Evolutionary conservation across 805 yeast genomes (phyloP).

Genomic region (Grigorovia transvaalensis): DNA sequence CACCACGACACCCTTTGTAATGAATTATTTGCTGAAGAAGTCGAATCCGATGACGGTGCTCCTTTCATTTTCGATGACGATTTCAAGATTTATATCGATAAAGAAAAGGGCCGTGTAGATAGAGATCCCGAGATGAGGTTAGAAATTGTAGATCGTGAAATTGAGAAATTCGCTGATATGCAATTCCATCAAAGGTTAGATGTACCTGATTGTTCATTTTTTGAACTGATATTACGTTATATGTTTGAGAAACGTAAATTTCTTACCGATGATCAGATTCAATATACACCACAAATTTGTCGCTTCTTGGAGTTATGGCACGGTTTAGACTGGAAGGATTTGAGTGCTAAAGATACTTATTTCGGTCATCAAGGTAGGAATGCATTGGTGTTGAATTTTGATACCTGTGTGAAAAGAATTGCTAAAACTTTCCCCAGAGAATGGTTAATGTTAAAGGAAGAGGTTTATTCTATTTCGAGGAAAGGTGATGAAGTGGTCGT

Average conservation of each 20-base stretch:
- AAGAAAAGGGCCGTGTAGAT: slow-evolving; percentile 17
- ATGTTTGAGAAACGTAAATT: slow-evolving; percentile 35
- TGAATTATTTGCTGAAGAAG: slow-evolving; percentile 44
- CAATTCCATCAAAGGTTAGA: slow-evolving; percentile 42
- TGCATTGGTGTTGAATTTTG: slow-evolving; percentile 53
- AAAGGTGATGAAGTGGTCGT: slow-evolving; percentile 25
- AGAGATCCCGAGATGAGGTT: slow-evolving; percentile 24
- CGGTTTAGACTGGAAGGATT: slow-evolving; percentile 56
- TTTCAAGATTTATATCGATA: slow-evolving; percentile 18
- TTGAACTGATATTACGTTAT: slow-evolving; percentile 40
- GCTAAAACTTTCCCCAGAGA: slow-evolving; percentile 31
- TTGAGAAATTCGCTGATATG: slow-evolving; percentile 48
- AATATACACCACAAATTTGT: slow-evolving; percentile 40
- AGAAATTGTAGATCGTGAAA: slow-evolving; percentile 43
- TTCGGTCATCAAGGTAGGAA: slow-evolving; percentile 71
- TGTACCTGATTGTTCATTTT: slow-evolving; percentile 41
- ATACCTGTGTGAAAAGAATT: slow-evolving; percentile 39
- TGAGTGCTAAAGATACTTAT: slow-evolving; percentile 61
- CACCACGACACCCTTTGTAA: slow-evolving; percentile 74
- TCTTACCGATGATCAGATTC: slow-evolving; percentile 42
- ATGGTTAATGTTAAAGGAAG: slow-evolving; percentile 32
- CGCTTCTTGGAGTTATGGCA: slow-evolving; percentile 69
- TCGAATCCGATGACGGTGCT: slow-evolving; percentile 13
- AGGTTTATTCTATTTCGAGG: slow-evolving; percentile 29
- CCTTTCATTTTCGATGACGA: slow-evolving; percentile 25